phyloP scores from a whole-genome alignment of 148 eudicot species.

The Tetragonia tetragonoides region DNA sequence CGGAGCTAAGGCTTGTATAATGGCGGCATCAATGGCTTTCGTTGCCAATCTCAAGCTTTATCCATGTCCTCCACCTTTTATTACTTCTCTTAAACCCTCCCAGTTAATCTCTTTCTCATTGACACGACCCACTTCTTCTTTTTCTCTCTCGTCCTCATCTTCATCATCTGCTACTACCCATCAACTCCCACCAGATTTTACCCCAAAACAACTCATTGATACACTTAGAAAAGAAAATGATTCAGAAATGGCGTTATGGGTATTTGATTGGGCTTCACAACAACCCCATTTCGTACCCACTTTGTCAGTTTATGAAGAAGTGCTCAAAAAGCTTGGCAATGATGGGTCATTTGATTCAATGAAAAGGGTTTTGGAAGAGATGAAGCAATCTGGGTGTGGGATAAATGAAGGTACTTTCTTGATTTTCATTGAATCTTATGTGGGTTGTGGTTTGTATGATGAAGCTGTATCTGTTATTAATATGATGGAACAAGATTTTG shows the following conservation, averaged over 20 bases:
- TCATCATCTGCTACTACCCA: slow-evolving; percentile 26
- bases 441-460: slow-evolving; percentile 49
- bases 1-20: background rate
- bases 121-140: slow-evolving; percentile 30
- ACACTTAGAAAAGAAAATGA: slow-evolving; percentile 55
- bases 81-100: slow-evolving; percentile 11
- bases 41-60: slow-evolving; percentile 26
- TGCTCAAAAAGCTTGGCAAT: slow-evolving; percentile 60
- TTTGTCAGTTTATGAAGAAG: slow-evolving; percentile 59
- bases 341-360: slow-evolving; percentile 70
- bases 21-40: slow-evolving; percentile 25
- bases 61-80: slow-evolving; percentile 8
- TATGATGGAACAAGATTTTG: slow-evolving; percentile 68
- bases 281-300: slow-evolving; percentile 78
- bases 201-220: slow-evolving; percentile 59
- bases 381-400: slow-evolving; percentile 46
- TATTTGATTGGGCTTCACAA: slow-evolving; percentile 79
- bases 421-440: slow-evolving; percentile 73
- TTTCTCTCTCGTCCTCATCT: slow-evolving; percentile 9
- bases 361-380: slow-evolving; percentile 54
- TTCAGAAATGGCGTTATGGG: slow-evolving; percentile 54
- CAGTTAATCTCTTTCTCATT: slow-evolving; percentile 18
- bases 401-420: slow-evolving; percentile 65
- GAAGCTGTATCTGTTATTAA: slow-evolving; percentile 78
- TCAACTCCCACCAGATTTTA: slow-evolving; percentile 50